Percentiles rank a stretch among this genome's conserved stretches.
phyloP scores from a whole-genome alignment of 768 basidiomycete species.

The Naganishia friedmannii region DNA sequence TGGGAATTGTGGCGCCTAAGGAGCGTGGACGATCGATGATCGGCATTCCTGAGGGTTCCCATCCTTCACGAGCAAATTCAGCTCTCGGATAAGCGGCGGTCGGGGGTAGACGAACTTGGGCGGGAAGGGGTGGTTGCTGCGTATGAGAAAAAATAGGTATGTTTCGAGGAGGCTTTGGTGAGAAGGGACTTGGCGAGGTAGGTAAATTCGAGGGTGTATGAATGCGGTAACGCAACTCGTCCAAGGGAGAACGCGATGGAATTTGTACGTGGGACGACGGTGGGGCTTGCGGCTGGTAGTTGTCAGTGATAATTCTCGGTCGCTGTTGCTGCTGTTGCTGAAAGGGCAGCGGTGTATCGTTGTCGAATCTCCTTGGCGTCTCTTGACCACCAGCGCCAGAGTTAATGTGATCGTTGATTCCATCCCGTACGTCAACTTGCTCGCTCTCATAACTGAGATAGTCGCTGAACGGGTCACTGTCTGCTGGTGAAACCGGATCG shows the following conservation, averaged over 20 bases:
- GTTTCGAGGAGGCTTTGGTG: not conserved
- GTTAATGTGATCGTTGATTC: not conserved
- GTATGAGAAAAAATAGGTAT: not conserved
- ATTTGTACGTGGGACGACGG: not conserved
- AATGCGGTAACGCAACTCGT: not conserved
- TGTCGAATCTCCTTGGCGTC: not conserved
- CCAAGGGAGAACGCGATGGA: not conserved
- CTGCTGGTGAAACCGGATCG: not conserved
- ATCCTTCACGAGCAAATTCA: not conserved
- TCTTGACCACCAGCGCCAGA: not conserved
- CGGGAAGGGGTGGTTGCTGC: not conserved
- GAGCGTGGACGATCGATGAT: not conserved
- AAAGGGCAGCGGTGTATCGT: not conserved
- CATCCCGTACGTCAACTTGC: not conserved
- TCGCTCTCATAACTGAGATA: slow-evolving; percentile 20
- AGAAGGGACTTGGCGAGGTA: not conserved
- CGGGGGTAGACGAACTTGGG: not conserved
- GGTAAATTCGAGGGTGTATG: slow-evolving; percentile 8
- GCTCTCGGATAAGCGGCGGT: not conserved
- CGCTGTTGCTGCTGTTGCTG: not conserved
- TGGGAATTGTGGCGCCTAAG: not conserved
- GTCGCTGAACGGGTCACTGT: slow-evolving; percentile 20
- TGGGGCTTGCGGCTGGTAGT: not conserved
- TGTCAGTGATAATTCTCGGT: not conserved
- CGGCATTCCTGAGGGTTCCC: not conserved